Conservation (phyloP, 2,329 filamentous ascomycete genomes). For the Fonsecaea monophora region DNA sequence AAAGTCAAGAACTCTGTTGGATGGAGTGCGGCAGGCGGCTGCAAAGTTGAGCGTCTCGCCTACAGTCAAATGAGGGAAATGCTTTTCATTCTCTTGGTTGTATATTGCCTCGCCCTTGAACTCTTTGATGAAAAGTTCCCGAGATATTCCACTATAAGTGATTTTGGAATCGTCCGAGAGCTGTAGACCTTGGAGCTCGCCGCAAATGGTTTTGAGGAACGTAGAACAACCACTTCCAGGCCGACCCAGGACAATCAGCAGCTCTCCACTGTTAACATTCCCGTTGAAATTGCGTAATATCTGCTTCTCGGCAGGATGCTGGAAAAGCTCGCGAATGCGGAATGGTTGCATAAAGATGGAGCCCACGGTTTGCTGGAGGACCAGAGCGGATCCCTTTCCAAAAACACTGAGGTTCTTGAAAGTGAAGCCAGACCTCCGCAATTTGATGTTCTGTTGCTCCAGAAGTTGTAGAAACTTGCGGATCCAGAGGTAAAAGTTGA, state of each 20-base stretch:
- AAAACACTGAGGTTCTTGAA: slow-evolving; percentile 71
- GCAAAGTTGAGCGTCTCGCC: slow-evolving; percentile 62
- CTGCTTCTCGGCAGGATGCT: slow-evolving; percentile 59
- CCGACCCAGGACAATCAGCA: slow-evolving; percentile 72
- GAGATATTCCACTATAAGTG: slow-evolving; percentile 74
- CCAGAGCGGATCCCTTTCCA: slow-evolving; percentile 68
- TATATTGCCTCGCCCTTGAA: slow-evolving; percentile 62
- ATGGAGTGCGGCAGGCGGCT: slow-evolving; percentile 59
- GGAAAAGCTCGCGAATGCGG: slow-evolving; percentile 63
- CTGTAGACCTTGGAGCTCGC: slow-evolving; percentile 80
- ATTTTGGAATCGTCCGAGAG: slow-evolving; percentile 74
- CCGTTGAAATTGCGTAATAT: slow-evolving; percentile 64
- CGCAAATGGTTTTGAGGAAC: slow-evolving; percentile 81
- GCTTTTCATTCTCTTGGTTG: slow-evolving; percentile 61
- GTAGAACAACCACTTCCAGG: slow-evolving; percentile 76
- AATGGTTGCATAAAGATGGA: slow-evolving; percentile 66
- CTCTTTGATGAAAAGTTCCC: slow-evolving; percentile 58
- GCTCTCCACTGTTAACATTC: slow-evolving; percentile 57
- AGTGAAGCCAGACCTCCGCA: slow-evolving; percentile 59
- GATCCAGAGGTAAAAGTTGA: slow-evolving; percentile 36
- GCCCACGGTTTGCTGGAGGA: slow-evolving; percentile 71
- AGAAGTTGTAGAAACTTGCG: slow-evolving; percentile 34
- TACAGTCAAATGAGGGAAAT: slow-evolving; percentile 65
- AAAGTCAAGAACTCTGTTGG: slow-evolving; percentile 41
- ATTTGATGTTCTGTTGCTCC: slow-evolving; percentile 28